Evolutionary conservation across 2,329 filamentous ascomycete genomes (phyloP), one percentile per base, ranked within the genome.

Genomic region (Cladophialophora immunda): DNA sequence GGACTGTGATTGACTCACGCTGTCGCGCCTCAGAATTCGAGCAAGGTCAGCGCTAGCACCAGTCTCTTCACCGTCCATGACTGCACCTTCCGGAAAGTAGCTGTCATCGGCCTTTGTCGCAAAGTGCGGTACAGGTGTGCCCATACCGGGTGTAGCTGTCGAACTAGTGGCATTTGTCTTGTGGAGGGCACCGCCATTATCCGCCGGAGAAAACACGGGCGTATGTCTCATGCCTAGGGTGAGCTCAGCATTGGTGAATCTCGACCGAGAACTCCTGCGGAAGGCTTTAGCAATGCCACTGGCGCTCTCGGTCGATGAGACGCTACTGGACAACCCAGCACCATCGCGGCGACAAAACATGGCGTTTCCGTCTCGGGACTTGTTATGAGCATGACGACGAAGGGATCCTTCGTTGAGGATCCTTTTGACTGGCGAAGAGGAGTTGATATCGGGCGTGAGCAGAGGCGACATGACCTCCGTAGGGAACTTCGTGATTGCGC

Each of bases 11-110:
- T 80, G 78, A 7, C 82, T 83, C 61, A 81, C 86, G 64, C 84
- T 81, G 63, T 83, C 85, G 72, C 85, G 79, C 60, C 84, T 81
- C 57, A 88, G 74, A 32, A 81, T 86, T 62, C 84, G 81, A 68
- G 86, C 79, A 29, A 88, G 72, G 64, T 84, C 87, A 53, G 83
- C 81, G 8, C 85, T 86, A n/a, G 85, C 86, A 58, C 85, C 74
- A 66, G 79, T 81, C 56, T 80, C 79, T 64, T 73, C 76, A 25
- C 73, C 73, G 30, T 78, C 78, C n/a, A 66, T 55, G 13, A 72
- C 54, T 17, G 62, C 69, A 27, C 55, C 53, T 53, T 71, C 70
- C 22, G 70, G 68, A 36, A 72, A 71, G 34, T 73, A 73, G 34
- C 71, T 69, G 50, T 72, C 70, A 15, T 25, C 58, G 17, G 54